A percentile compares a stretch with the other conserved stretches of the same genome.
These are phyloP conservation scores for Parathielavia hyrcaniae DNA, from an alignment of 495 filamentous ascomycete species.

Conservation along the genomic window DNA sequence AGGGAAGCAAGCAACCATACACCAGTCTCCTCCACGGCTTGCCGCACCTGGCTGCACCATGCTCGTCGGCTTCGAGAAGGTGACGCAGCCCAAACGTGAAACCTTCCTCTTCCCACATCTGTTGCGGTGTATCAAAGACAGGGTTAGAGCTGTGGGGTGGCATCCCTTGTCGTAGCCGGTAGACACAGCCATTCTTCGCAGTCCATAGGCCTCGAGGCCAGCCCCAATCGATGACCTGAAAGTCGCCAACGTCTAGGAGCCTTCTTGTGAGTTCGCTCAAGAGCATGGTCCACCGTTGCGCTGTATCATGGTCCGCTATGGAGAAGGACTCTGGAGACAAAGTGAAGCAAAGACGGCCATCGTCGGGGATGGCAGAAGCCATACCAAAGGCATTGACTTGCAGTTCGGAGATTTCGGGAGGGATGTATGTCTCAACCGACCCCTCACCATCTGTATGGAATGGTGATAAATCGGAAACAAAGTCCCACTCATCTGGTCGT, in stretches of 20 bases:
- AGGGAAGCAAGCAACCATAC: background rate
- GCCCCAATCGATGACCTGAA: conserved; percentile 1
- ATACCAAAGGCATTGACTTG: background rate
- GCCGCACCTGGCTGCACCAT: background rate
- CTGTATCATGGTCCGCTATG: background rate
- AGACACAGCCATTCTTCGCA: background rate
- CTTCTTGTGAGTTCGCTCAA: background rate
- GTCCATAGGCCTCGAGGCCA: background rate
- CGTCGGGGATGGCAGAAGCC: background rate
- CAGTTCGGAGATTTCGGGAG: background rate
- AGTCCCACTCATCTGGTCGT: background rate
- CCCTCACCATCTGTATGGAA: too few species aligned
- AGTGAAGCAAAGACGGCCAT: background rate
- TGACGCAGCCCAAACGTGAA: background rate
- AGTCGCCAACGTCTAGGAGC: background rate
- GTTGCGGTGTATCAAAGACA: background rate
- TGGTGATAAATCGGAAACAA: background rate
- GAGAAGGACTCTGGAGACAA: background rate
- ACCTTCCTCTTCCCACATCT: background rate
- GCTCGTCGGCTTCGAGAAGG: background rate
- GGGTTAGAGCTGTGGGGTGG: background rate
- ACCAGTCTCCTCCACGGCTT: conserved; percentile 4
- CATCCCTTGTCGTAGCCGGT: background rate
- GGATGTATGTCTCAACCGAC: too few species aligned
- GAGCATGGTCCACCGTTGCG: too few species aligned